phyloP scores from a whole-genome alignment of 1,139 yeast species.

The Kazachstania sp. region DNA sequence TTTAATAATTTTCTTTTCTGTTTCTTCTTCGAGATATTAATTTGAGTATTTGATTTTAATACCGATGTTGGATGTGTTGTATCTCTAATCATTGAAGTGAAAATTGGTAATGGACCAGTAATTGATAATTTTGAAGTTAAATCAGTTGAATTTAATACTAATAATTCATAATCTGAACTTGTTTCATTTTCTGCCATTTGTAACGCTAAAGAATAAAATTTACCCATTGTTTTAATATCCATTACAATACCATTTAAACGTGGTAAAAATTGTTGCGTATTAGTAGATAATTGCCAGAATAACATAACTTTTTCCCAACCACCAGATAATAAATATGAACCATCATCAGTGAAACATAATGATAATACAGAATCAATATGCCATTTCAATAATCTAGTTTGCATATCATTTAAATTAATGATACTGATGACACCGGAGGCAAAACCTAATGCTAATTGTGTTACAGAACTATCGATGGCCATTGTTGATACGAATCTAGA shows the following conservation, averaged over 20 bases:
- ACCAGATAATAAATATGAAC: constrained; percentile 78
- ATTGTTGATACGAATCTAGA: constrained; percentile 26
- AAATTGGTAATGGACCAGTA: constrained; percentile 64
- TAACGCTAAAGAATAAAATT: constrained; percentile 58
- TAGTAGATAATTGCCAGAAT: constrained; percentile 84
- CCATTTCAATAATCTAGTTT: constrained; percentile 79
- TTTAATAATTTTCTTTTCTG: constrained; percentile 32
- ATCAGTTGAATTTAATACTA: constrained; percentile 72
- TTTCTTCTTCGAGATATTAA: constrained; percentile 24
- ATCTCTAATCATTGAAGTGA: constrained; percentile 33
- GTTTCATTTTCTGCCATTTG: constrained; percentile 29
- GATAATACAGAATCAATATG: constrained; percentile 77
- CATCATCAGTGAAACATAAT: constrained; percentile 60
- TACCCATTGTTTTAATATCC: constrained; percentile 44
- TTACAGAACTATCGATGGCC: constrained; percentile 36
- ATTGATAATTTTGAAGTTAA: constrained; percentile 70
- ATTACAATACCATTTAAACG: constrained; percentile 72
- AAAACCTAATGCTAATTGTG: constrained; percentile 73
- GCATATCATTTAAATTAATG: constrained; percentile 42
- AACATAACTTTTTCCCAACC: constrained; percentile 89
- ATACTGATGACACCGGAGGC: constrained; percentile 72
- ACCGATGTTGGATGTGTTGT: constrained; percentile 29
- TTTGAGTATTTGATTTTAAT: constrained; percentile 16
- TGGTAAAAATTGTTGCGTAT: constrained; percentile 85
- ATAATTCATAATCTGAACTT: constrained; percentile 49